Base-by-base conservation (phyloP, 768 basidiomycete species). In the Termitomyces sp. region DNA sequence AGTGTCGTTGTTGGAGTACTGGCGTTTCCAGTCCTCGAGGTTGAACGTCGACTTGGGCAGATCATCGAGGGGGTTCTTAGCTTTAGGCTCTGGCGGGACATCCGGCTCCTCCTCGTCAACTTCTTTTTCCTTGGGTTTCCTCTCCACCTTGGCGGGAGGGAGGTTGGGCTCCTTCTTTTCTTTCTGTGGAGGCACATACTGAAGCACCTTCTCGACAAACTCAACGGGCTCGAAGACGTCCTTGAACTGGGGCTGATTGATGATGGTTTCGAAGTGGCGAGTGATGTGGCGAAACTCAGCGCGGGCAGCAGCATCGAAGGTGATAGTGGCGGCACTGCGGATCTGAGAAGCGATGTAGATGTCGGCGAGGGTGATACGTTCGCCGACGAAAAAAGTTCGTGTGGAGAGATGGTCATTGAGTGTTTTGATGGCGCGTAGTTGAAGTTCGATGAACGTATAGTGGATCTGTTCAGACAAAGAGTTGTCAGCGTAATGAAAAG, bases 1-100 rank as follows among this genome's bases (percentile, higher is more conserved):
- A 46, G 95, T 98, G 18, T 98, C 94, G 71, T 88, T 87, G 88
- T 98, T 99, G 65, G 94, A 97, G 80, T 98, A 99, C 36, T 90
- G 88, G 43, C 92, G 87, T 74, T 97, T 98, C 94, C 93, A 97
- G 74, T 98, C 93, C 72, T 96, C 90, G 54, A 93, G 83, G 77
- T 93, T 94, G 74, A 91, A 85, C 9, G 81, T 75, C 16, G 90
- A 89, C 74, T 92, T 95, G 64, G 94, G 93, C 41, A 98, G 84
- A 61, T 83, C 80, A 61, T 97, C 96, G 53, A 96, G 86, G 29
- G 96, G 96, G 81, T 97, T 96, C 84, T 94, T 94, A 56, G 74
- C 81, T 73, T 96, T 95, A 64, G 95, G 92, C 73, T 90, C 93
- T 49, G 83, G 84, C n/a, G 88, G 86, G 34, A 58, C 46, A 32